These are phyloP conservation scores for Prunus fruticosa DNA, from an alignment of 306 rosid genomes.

Conservation along the genomic window DNA sequence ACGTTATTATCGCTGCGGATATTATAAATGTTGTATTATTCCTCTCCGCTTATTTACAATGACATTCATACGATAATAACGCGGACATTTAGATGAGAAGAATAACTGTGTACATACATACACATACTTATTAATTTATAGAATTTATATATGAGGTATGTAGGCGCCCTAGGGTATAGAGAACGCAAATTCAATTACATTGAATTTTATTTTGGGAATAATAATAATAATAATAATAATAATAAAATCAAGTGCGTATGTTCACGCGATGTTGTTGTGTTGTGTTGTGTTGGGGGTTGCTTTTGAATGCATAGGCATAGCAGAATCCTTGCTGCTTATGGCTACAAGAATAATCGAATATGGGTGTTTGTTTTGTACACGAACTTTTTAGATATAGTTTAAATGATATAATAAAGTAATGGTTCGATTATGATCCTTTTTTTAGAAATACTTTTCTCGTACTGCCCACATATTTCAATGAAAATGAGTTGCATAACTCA, in stretches of 20 bases:
- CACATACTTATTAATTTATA: not conserved
- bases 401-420: not conserved
- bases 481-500: not conserved
- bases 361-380: not conserved
- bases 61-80: rapidly evolving
- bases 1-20: too few species aligned
- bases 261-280: not conserved
- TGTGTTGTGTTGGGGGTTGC: not conserved
- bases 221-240: too few species aligned
- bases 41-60: rapidly evolving
- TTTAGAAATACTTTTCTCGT: not conserved
- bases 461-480: not conserved
- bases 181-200: not conserved
- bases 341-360: not conserved
- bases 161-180: not conserved
- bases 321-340: not conserved
- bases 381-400: not conserved
- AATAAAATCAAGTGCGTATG: not conserved
- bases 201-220: not conserved
- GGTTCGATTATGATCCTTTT: too few species aligned
- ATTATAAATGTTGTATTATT: too few species aligned
- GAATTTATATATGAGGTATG: too few species aligned
- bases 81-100: rapidly evolving
- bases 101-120: not conserved
- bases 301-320: not conserved